Percentiles rank a stretch among this genome's conserved stretches.
Evolutionary conservation across 2,329 filamentous ascomycete species (phyloP).

Genomic region (Fusarium praegraminearum): DNA sequence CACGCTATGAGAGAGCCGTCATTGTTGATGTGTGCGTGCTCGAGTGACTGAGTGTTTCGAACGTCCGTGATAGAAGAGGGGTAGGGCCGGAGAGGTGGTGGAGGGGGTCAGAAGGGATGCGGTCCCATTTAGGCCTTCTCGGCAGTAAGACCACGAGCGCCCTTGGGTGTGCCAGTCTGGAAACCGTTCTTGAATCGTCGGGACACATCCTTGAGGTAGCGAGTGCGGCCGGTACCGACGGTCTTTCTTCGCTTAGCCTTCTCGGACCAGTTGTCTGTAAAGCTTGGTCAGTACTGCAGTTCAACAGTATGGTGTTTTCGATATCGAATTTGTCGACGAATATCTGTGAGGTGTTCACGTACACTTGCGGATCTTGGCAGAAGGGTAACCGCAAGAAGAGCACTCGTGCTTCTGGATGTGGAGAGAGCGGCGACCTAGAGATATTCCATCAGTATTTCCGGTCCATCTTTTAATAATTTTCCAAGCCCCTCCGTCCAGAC

Average conservation of each 20-base stretch:
- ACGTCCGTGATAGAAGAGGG: slow-evolving; percentile 30
- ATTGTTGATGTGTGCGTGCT: slow-evolving; percentile 26
- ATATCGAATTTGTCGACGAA: slow-evolving; percentile 20
- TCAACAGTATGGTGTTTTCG: slow-evolving; percentile 8
- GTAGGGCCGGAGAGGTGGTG: slow-evolving; percentile 29
- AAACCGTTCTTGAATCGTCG: slow-evolving; percentile 98
- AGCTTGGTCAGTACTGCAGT: slow-evolving; percentile 36
- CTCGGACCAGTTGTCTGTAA: slow-evolving; percentile 97
- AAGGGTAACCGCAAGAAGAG: slow-evolving; percentile 93
- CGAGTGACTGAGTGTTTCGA: slow-evolving; percentile 15
- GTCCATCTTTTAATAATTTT: slow-evolving; percentile 11
- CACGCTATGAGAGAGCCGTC: slow-evolving; percentile 24
- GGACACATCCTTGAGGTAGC: slow-evolving; percentile 91
- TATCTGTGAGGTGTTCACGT: slow-evolving; percentile 63
- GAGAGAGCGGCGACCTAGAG: slow-evolving; percentile 89
- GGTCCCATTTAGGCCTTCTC: slow-evolving; percentile 52
- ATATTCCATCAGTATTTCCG: slow-evolving; percentile 44
- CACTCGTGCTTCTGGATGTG: slow-evolving; percentile 99
- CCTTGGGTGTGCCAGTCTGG: slow-evolving; percentile 89
- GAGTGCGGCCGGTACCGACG: slow-evolving; percentile 95
- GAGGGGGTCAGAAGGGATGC: slow-evolving; percentile 37
- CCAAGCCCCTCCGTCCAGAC: slow-evolving; percentile 16
- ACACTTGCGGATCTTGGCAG: slow-evolving; percentile 99
- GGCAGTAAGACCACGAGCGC: slow-evolving; percentile 73
- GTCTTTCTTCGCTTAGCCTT: slow-evolving; percentile 99